Conservation (phyloP, 331 rosid genomes). For the Dryas integrifolia region DNA sequence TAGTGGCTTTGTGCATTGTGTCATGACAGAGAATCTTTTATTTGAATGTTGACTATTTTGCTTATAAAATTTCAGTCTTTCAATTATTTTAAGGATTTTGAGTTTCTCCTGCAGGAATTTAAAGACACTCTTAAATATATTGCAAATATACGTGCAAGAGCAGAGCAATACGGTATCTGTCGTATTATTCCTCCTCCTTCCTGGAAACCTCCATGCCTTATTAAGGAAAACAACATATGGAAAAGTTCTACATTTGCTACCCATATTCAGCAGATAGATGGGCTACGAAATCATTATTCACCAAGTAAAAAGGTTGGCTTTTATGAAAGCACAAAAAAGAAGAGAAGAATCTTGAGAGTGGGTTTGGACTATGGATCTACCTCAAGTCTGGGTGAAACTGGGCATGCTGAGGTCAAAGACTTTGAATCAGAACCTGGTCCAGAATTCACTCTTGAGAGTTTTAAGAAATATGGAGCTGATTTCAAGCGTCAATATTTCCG, state of each 20-base stretch:
- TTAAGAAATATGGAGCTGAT: constrained; percentile 68
- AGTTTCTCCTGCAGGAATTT: constrained; percentile 58
- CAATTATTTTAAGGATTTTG: constrained; percentile 2
- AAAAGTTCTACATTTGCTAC: constrained; percentile 51
- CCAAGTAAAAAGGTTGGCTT: constrained; percentile 23
- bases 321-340: constrained; percentile 26
- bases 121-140: constrained; percentile 59
- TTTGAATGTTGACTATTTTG: background rate
- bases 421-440: constrained; percentile 45
- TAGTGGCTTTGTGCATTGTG: constrained; percentile 13
- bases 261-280: constrained; percentile 66
- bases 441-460: constrained; percentile 55
- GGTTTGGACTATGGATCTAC: constrained; percentile 37
- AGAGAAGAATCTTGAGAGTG: constrained; percentile 43
- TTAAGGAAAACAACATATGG: constrained; percentile 47
- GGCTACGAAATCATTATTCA: constrained; percentile 40
- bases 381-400: constrained; percentile 32
- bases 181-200: constrained; percentile 77
- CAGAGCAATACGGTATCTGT: constrained; percentile 72
- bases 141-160: constrained; percentile 58
- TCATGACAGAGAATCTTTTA: background rate
- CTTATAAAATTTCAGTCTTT: background rate
- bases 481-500: constrained; percentile 66
- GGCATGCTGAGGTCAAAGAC: constrained; percentile 22
- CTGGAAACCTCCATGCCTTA: constrained; percentile 58